Conservation (phyloP, 208 protist genomes). For the Tritrichomonas foetus region DNA sequence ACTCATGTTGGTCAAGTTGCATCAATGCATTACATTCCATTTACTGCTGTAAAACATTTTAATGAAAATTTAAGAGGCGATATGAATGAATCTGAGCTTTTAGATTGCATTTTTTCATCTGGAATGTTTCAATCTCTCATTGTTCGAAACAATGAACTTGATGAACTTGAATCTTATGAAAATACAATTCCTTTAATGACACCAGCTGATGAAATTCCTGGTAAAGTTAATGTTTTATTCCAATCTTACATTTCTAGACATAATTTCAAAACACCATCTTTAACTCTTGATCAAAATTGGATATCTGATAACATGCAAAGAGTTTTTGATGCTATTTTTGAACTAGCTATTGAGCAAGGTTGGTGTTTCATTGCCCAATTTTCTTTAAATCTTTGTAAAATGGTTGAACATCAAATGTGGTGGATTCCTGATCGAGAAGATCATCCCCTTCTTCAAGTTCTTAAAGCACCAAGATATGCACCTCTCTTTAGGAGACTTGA, state of each 20-base stretch:
- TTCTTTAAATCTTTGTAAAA: background rate
- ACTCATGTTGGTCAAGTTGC: conserved; percentile 94
- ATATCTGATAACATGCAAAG: conserved; percentile 81
- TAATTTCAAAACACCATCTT: background rate
- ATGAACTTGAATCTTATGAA: conserved; percentile 83
- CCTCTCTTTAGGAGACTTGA: background rate
- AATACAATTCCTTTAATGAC: conserved; percentile 94
- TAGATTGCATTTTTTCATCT: conserved; percentile 70
- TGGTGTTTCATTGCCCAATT: conserved; percentile 61
- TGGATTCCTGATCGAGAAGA: background rate
- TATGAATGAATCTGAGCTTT: conserved; percentile 91
- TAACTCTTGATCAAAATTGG: conserved; percentile 65
- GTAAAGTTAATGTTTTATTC: conserved; percentile 93
- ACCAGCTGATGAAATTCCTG: conserved; percentile 78
- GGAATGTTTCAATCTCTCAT: conserved; percentile 90
- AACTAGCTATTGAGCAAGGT: conserved; percentile 86
- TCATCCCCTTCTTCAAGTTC: background rate
- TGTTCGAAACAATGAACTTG: conserved; percentile 92
- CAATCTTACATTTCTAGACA: conserved; percentile 95
- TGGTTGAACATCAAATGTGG: conserved; percentile 29
- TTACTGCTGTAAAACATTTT: conserved; percentile 80
- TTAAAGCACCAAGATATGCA: background rate
- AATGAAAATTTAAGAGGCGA: conserved; percentile 81
- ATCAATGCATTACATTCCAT: conserved; percentile 91
- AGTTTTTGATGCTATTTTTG: conserved; percentile 76